A percentile compares a stretch with the other conserved stretches of the same genome.
Conservation (phyloP, 768 basidiomycete genomes). For the Mycena amicta region DNA sequence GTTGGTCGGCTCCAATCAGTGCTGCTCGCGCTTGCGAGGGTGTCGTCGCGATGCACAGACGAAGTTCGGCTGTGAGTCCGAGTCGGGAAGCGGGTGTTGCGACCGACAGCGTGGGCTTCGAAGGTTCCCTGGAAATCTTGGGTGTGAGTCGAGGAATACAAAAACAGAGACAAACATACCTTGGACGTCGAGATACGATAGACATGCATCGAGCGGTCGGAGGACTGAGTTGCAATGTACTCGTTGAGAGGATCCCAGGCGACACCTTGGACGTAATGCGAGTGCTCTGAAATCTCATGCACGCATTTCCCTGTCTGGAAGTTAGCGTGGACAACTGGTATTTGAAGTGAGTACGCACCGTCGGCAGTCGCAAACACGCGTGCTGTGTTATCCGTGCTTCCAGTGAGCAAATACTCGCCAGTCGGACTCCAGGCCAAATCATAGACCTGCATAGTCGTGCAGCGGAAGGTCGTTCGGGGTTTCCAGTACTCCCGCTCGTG, state of each 20-base stretch:
- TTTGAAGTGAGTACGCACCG: conserved; percentile 45
- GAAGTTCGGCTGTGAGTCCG: conserved; percentile 73
- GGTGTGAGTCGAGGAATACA: neutral
- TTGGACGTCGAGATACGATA: conserved; percentile 75
- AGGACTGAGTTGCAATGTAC: conserved; percentile 96
- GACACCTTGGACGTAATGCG: conserved; percentile 97
- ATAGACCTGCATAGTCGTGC: conserved; percentile 95
- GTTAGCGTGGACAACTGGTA: conserved; percentile 8
- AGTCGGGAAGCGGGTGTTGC: conserved; percentile 74
- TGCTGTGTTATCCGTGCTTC: conserved; percentile 95
- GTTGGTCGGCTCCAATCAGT: conserved; percentile 48
- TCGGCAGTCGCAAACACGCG: conserved; percentile 77
- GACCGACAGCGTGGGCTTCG: conserved; percentile 89
- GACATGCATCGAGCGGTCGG: conserved; percentile 94
- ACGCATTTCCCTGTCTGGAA: conserved; percentile 72
- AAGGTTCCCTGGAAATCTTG: conserved; percentile 58
- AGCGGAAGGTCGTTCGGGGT: conserved; percentile 83
- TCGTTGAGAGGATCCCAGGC: conserved; percentile 98
- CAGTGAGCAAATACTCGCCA: conserved; percentile 92
- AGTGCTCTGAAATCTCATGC: conserved; percentile 90
- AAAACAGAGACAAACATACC: conserved; percentile 1
- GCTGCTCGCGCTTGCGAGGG: conserved; percentile 7
- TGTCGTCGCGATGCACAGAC: conserved; percentile 8
- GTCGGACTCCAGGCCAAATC: conserved; percentile 97
- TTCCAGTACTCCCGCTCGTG: conserved; percentile 97